Percentiles rank a stretch among this genome's conserved stretches.
These are phyloP conservation scores for Teratosphaeria destructans DNA, from an alignment of 2,329 filamentous ascomycete genomes.

Conservation along the genomic window DNA sequence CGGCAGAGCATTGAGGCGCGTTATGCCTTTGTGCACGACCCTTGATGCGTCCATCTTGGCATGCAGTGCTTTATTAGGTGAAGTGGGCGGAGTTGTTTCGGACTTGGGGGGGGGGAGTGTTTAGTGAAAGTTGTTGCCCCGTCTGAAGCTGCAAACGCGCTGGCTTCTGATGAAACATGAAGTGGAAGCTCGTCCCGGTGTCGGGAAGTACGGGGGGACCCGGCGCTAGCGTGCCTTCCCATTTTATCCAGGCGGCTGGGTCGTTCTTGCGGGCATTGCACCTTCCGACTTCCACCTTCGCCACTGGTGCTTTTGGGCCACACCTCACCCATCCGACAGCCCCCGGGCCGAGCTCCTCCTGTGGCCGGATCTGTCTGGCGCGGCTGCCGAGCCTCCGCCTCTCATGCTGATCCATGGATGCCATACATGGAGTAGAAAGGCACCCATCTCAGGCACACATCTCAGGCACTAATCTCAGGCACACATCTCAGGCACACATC, in stretches of 20 bases:
- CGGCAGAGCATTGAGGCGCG: constrained; percentile 13
- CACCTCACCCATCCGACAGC: too few species aligned
- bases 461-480: too few species aligned
- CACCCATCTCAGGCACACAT: too few species aligned
- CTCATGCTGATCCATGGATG: too few species aligned
- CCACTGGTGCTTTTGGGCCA: too few species aligned
- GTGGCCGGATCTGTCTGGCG: too few species aligned
- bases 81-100: not conserved
- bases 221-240: not conserved
- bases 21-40: not conserved
- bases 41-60: not conserved
- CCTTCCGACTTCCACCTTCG: too few species aligned
- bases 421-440: too few species aligned
- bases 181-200: not conserved
- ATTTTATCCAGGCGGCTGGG: not conserved
- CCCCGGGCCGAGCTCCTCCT: too few species aligned
- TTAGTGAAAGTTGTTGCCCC: not conserved
- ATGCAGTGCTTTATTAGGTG: not conserved
- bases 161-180: not conserved
- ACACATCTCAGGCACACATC: too few species aligned
- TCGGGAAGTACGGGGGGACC: not conserved
- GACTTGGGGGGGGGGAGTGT: not conserved
- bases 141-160: not conserved
- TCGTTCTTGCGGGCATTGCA: not conserved
- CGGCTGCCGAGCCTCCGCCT: too few species aligned